Evolutionary conservation across 2,329 filamentous ascomycete genomes (phyloP).

Genomic region (Apiospora pterosperma): DNA sequence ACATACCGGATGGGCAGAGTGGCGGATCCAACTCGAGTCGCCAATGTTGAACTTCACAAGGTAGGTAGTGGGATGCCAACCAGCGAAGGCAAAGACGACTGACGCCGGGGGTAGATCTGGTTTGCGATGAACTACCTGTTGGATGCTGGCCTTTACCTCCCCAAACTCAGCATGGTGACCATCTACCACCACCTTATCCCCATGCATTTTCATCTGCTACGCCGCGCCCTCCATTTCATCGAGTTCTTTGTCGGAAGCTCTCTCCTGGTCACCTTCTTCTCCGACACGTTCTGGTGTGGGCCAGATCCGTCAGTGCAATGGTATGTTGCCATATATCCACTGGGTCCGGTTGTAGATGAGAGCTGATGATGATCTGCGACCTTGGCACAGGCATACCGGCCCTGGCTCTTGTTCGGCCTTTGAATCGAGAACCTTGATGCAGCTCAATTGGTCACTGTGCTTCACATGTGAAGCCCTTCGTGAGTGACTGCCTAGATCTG

Average conservation of each 20-base stretch:
- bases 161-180: slow-evolving; percentile 10
- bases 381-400: neutral
- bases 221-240: slow-evolving; percentile 3
- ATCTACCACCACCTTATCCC: slow-evolving; percentile 11
- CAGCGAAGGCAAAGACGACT: neutral
- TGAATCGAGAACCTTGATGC: neutral
- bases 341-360: neutral
- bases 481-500: neutral
- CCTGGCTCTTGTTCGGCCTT: neutral
- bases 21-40: neutral
- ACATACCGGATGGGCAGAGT: slow-evolving; percentile 6
- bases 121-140: slow-evolving; percentile 12
- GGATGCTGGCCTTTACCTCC: slow-evolving; percentile 13
- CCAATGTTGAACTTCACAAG: neutral
- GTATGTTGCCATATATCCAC: neutral
- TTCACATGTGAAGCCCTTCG: slow-evolving; percentile 8
- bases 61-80: neutral
- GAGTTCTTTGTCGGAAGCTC: neutral
- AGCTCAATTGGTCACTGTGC: slow-evolving; percentile 8
- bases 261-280: slow-evolving; percentile 3
- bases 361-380: neutral
- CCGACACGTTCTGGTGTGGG: slow-evolving; percentile 7
- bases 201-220: slow-evolving; percentile 3
- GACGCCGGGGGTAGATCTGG: slow-evolving; percentile 6
- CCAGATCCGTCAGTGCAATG: neutral